phyloP scores from a whole-genome alignment of 139 green algal genomes.

The Microglena sp. region DNA sequence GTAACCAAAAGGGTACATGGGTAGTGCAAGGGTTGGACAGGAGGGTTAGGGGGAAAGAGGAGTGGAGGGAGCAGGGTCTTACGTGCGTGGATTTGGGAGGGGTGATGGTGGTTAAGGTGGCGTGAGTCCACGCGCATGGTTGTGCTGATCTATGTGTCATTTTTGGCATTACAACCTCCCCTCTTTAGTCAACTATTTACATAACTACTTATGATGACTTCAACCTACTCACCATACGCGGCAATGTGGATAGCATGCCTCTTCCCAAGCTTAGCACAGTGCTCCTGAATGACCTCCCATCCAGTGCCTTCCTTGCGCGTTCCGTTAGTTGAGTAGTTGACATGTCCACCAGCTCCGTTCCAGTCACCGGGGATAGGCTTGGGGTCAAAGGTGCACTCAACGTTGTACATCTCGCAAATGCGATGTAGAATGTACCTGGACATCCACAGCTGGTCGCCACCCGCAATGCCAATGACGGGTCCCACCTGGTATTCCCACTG shows the following conservation, averaged over 20 bases:
- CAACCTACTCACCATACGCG: constrained; percentile 41
- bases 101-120: too few relatives aligned
- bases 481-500: constrained; percentile 96
- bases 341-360: constrained; percentile 94
- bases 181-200: too few relatives aligned
- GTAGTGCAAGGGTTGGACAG: too few relatives aligned
- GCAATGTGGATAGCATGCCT: constrained; percentile 52
- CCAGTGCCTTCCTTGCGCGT: constrained; percentile 58
- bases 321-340: constrained; percentile 91
- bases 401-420: constrained; percentile 83
- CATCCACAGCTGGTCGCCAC: constrained; percentile 94
- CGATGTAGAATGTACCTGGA: constrained; percentile 86
- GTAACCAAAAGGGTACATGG: too few relatives aligned
- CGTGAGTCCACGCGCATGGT: too few relatives aligned
- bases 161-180: too few relatives aligned
- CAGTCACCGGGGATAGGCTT: constrained; percentile 97
- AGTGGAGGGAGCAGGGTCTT: too few relatives aligned
- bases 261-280: constrained; percentile 81
- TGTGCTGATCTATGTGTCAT: too few relatives aligned
- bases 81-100: too few relatives aligned
- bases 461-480: constrained; percentile 79
- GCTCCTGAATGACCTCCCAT: constrained; percentile 76
- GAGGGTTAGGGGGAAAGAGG: too few relatives aligned
- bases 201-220: too few relatives aligned
- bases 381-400: constrained; percentile 90